Evolutionary conservation across 2,329 filamentous ascomycete genomes (phyloP).

Genomic region (Pezizomycotina sp.): DNA sequence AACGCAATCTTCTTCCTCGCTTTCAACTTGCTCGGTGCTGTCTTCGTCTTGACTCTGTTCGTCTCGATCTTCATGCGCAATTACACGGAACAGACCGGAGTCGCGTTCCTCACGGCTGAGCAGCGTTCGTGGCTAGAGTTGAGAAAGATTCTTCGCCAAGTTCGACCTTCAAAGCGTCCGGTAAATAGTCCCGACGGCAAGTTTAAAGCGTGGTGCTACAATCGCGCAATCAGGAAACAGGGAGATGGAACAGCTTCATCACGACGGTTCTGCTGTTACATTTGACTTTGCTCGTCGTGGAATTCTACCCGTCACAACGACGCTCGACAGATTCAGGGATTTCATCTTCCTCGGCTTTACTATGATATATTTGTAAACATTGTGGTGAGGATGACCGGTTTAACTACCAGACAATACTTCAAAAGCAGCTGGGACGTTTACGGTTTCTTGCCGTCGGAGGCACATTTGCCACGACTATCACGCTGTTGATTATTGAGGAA

Average conservation of each 20-base stretch:
- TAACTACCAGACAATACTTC: constrained; percentile 82
- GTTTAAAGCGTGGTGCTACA: constrained; percentile 91
- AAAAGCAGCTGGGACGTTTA: constrained; percentile 93
- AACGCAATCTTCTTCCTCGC: constrained; percentile 90
- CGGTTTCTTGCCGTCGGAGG: constrained; percentile 65
- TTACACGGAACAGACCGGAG: constrained; percentile 95
- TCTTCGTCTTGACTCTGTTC: constrained; percentile 92
- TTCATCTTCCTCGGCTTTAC: constrained; percentile 63
- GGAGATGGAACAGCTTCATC: constrained; percentile 79
- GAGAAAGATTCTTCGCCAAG: constrained; percentile 76
- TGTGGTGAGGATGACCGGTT: constrained; percentile 63
- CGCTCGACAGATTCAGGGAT: constrained; percentile 54
- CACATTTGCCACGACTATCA: constrained; percentile 63
- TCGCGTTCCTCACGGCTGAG: constrained; percentile 86
- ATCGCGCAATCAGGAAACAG: constrained; percentile 80
- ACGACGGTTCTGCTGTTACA: constrained; percentile 69
- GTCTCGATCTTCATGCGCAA: constrained; percentile 99
- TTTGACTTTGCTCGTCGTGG: constrained; percentile 63
- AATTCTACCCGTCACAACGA: constrained; percentile 57
- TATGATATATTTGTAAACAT: constrained; percentile 70
- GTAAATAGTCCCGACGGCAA: constrained; percentile 57
- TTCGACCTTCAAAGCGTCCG: constrained; percentile 85
- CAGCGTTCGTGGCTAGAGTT: constrained; percentile 94
- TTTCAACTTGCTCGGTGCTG: constrained; percentile 89
- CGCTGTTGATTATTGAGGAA: constrained; percentile 45